Conservation (phyloP, 2,329 filamentous ascomycete genomes). For the Diaporthe citrichinensis region DNA sequence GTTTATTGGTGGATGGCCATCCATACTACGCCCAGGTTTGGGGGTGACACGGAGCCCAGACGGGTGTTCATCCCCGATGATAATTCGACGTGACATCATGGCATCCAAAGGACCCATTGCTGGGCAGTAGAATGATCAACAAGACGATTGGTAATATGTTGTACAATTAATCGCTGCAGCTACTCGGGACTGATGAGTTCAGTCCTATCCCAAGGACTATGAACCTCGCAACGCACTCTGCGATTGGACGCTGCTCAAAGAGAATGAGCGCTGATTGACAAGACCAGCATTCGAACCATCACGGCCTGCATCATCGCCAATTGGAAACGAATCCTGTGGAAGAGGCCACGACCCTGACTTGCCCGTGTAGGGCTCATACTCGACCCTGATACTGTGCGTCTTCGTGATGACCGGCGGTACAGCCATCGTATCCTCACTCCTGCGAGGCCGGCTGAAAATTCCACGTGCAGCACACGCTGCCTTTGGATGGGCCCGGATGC, state of each 20-base stretch:
- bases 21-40: background rate
- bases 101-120: background rate
- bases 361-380: background rate
- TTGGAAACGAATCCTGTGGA: background rate
- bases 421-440: constrained; percentile 5
- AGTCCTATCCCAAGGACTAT: background rate
- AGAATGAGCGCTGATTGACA: constrained; percentile 5
- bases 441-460: constrained; percentile 12
- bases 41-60: background rate
- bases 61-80: no score
- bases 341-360: constrained; percentile 8
- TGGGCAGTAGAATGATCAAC: background rate
- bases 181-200: background rate
- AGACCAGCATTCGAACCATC: background rate
- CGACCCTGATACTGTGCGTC: constrained; percentile 22
- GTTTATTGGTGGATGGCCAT: no score
- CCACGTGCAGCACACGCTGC: background rate
- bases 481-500: constrained; percentile 9
- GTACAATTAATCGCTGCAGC: constrained; percentile 19
- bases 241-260: constrained; percentile 7
- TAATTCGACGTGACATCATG: background rate
- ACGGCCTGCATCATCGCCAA: background rate
- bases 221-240: background rate
- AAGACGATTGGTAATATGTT: background rate
- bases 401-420: constrained; percentile 5